These are phyloP conservation scores for Coemansia sp. DNA, from an alignment of 192 early-diverging fungal species.

Conservation along the genomic window DNA sequence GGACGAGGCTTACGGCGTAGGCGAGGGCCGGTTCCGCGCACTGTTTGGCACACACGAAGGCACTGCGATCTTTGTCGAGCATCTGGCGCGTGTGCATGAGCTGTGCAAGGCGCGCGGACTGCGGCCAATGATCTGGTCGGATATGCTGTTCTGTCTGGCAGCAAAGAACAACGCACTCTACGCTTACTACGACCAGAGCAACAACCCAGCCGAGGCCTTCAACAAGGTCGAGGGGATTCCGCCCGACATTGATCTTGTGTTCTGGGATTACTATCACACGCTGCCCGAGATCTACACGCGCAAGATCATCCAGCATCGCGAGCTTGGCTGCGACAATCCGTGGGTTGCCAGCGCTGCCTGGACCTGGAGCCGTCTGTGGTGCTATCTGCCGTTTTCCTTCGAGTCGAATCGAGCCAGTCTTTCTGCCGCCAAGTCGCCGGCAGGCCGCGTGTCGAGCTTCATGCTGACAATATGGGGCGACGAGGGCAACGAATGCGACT, in stretches of 20 bases:
- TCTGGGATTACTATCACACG: slow-evolving; percentile 90
- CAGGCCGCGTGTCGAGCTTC: slow-evolving; percentile 64
- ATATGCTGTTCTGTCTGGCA: slow-evolving; percentile 69
- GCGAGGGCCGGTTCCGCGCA: slow-evolving; percentile 78
- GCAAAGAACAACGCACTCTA: slow-evolving; percentile 80
- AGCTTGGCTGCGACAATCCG: slow-evolving; percentile 73
- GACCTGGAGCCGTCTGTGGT: slow-evolving; percentile 87
- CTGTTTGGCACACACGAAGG: slow-evolving; percentile 75
- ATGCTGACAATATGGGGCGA: slow-evolving; percentile 91
- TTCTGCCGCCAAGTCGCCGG: slow-evolving; percentile 62
- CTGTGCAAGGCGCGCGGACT: slow-evolving; percentile 66
- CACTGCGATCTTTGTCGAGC: slow-evolving; percentile 73
- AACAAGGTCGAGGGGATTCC: slow-evolving; percentile 59
- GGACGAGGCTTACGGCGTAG: slow-evolving; percentile 87
- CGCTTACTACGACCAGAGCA: slow-evolving; percentile 77
- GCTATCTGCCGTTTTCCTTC: slow-evolving; percentile 79
- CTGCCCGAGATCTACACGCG: slow-evolving; percentile 65
- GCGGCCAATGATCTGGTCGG: slow-evolving; percentile 86
- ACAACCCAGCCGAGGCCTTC: slow-evolving; percentile 60
- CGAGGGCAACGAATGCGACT: slow-evolving; percentile 90
- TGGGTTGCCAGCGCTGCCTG: slow-evolving; percentile 82
- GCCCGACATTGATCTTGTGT: slow-evolving; percentile 67
- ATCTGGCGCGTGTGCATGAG: slow-evolving; percentile 69
- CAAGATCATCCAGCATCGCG: slow-evolving; percentile 83
- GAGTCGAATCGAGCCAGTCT: slow-evolving; percentile 74